Evolutionary conservation across 2,329 filamentous ascomycete species (phyloP).

Genomic region (Annulohypoxylon truncatum): DNA sequence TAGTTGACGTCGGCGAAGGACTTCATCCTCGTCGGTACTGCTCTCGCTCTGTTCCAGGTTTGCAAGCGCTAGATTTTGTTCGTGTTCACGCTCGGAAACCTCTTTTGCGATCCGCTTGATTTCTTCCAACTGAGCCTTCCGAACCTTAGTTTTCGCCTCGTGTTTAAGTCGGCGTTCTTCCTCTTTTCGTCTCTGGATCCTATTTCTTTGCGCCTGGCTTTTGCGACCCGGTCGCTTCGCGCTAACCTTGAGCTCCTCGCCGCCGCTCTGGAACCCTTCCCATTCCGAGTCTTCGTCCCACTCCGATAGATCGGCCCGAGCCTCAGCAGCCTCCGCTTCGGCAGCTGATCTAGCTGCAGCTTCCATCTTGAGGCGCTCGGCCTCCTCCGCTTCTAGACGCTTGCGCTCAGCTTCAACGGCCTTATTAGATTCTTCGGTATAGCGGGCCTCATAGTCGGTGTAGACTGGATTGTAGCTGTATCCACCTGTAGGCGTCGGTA

Average conservation of each 20-base stretch:
- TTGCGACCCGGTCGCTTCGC: slow-evolving; percentile 86
- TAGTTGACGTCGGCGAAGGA: slow-evolving; percentile 77
- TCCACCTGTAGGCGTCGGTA: slow-evolving; percentile 81
- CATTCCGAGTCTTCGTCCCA: slow-evolving; percentile 92
- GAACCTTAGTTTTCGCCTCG: slow-evolving; percentile 78
- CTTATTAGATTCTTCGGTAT: slow-evolving; percentile 80
- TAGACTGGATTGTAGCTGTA: slow-evolving; percentile 95
- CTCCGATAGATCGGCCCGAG: slow-evolving; percentile 71
- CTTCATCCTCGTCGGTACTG: slow-evolving; percentile 67
- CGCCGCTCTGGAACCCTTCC: slow-evolving; percentile 89
- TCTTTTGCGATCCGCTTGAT: slow-evolving; percentile 78
- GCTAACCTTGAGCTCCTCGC: slow-evolving; percentile 72
- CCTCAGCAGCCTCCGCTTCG: slow-evolving; percentile 78
- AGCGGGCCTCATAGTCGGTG: slow-evolving; percentile 82
- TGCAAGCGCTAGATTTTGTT: slow-evolving; percentile 60
- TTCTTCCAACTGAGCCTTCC: slow-evolving; percentile 75
- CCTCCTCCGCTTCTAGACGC: slow-evolving; percentile 74
- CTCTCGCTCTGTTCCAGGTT: slow-evolving; percentile 60
- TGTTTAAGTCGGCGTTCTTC: slow-evolving; percentile 81
- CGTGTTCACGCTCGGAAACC: slow-evolving; percentile 68
- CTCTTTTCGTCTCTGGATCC: slow-evolving; percentile 87
- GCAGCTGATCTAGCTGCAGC: slow-evolving; percentile 76
- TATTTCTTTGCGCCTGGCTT: slow-evolving; percentile 87
- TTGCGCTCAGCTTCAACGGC: slow-evolving; percentile 83
- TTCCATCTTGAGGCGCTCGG: slow-evolving; percentile 74